Evolutionary conservation across 495 filamentous ascomycete species (phyloP).

Genomic region (Podospora pseudopauciseta): DNA sequence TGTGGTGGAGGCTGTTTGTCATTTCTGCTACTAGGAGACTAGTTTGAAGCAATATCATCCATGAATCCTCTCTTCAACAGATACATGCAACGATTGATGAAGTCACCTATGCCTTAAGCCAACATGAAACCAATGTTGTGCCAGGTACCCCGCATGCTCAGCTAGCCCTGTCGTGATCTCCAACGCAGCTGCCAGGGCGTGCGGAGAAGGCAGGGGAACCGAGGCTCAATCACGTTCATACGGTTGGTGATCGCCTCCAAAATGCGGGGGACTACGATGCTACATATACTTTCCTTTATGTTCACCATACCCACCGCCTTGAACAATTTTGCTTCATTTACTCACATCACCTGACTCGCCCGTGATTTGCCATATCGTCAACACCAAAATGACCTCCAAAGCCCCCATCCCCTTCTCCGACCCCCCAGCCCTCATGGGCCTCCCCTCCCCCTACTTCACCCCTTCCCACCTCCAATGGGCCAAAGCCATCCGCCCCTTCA

Average conservation of each 20-base stretch:
- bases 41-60: too few species aligned
- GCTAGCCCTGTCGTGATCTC: background rate
- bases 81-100: background rate
- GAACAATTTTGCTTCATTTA: background rate
- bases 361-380: background rate
- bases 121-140: background rate
- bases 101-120: too few species aligned
- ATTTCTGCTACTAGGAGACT: too few species aligned
- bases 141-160: background rate
- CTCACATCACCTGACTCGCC: background rate
- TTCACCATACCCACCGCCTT: background rate
- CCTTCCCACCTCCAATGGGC: conserved; percentile 61
- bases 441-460: conserved; percentile 68
- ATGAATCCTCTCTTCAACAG: too few species aligned
- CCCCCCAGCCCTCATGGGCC: conserved; percentile 64
- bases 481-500: conserved; percentile 61
- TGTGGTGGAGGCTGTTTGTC: too few species aligned
- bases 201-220: background rate
- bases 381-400: background rate
- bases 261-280: background rate
- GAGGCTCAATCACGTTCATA: background rate
- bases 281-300: background rate
- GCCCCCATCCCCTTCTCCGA: conserved; percentile 63
- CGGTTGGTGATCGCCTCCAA: background rate
- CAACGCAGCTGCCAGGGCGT: background rate